Evolutionary conservation across 129 eudicot species (phyloP).

Genomic region (Smallanthus sonchifolius): DNA sequence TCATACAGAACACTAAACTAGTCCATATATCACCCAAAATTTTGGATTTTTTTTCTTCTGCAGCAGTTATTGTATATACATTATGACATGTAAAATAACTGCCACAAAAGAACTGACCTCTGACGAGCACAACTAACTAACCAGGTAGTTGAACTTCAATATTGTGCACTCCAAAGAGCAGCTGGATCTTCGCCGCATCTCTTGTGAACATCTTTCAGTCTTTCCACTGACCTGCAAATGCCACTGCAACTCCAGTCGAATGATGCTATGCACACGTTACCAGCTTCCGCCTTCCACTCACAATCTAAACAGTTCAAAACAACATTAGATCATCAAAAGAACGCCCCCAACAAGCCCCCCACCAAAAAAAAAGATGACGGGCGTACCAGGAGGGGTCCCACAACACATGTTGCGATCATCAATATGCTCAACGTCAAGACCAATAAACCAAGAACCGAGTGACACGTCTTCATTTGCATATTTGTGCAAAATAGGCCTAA

Average conservation of each 20-base stretch:
- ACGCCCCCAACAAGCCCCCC: neutral
- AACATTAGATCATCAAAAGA: neutral
- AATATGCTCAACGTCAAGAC: constrained; percentile 80
- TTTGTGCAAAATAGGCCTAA: constrained; percentile 78
- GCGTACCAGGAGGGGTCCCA: constrained; percentile 81
- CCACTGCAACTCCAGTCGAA: constrained; percentile 91
- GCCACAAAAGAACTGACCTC: constrained; percentile 14
- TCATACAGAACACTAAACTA: neutral
- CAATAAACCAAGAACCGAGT: constrained; percentile 83
- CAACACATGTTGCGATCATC: constrained; percentile 86
- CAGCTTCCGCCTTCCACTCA: constrained; percentile 85
- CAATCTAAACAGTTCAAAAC: constrained; percentile 38
- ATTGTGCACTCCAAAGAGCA: constrained; percentile 60
- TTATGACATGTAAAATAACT: constrained; percentile 3
- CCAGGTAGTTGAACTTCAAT: neutral
- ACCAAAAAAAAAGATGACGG: neutral
- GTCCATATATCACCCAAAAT: constrained; percentile 10
- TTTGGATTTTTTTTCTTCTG: neutral
- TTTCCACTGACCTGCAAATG: constrained; percentile 71
- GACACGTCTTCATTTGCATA: constrained; percentile 85
- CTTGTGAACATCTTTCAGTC: constrained; percentile 62
- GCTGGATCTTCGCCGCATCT: constrained; percentile 77
- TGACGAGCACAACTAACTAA: neutral
- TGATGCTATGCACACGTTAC: constrained; percentile 71
- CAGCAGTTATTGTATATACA: neutral